Evolutionary conservation across 768 basidiomycete genomes (phyloP), one percentile per base, ranked within the genome.

Genomic region (Trametes coccinea): DNA sequence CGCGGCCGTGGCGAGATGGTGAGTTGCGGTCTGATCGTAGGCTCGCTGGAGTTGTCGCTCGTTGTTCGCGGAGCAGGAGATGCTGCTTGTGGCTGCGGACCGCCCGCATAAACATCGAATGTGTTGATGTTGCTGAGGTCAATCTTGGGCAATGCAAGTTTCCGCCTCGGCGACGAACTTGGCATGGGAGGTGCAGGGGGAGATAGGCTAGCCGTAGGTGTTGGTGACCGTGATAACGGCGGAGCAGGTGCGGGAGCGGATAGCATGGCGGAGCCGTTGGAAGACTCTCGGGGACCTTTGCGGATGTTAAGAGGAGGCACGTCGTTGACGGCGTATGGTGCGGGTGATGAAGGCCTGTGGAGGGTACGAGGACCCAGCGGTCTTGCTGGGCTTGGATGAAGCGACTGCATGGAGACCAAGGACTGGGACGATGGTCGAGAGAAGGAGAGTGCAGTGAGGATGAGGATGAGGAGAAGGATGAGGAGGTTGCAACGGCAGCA

Each of bases 331-430:
- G 45, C 47, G 56, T 62, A 62, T 51, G 73, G 71, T 31, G 75
- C 71, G 0, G 79, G 82, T 5, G 79, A 84, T 43, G 80, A 71
- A 0, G 81, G 68, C 37, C 81, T 78, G 46, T 67, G 75, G 46
- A 74, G 65, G 13, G 67, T 76, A 34, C 84, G 81, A 46, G 85
- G 85, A 30, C 85, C 85, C 57, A 77, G 72, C 43, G 84, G 84
- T 56, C 82, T 78, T 17, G 73, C 59, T 10, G 69, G 67, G 57
- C 59, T 61, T 27, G 71, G 59, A 49, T 69, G 72, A 54, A 69
- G 60, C 56, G 71, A 69, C 49, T 70, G 67, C 66, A 71, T 70
- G 53, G 70, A 58, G 62, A 59, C 41, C 49, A 57, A 63, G 53
- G 68, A 47, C 53, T 43, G 58, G 55, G 39, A 34, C 48, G 31